Evolutionary conservation across 2,329 filamentous ascomycete species (phyloP).

Genomic region (Beauveria varroae): DNA sequence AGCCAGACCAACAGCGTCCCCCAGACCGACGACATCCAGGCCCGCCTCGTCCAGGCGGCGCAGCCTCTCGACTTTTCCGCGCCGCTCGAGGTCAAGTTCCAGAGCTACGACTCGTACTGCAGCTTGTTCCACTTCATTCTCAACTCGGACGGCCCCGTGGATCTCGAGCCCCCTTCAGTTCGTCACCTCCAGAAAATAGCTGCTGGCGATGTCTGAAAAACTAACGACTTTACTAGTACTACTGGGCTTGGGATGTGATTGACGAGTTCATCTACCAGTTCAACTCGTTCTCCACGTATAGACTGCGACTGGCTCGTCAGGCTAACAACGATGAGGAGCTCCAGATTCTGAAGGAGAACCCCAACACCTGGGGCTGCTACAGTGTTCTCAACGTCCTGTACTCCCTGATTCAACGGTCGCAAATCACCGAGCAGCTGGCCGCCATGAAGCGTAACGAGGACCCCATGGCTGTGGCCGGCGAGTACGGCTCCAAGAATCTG

Average conservation of each 20-base stretch:
- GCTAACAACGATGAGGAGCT: slow-evolving; percentile 87
- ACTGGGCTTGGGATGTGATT: slow-evolving; percentile 99
- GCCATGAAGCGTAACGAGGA: slow-evolving; percentile 95
- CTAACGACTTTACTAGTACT: slow-evolving; percentile 58
- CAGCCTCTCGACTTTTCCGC: slow-evolving; percentile 95
- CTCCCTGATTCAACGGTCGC: slow-evolving; percentile 95
- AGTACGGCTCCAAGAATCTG: slow-evolving; percentile 88
- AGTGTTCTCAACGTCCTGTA: slow-evolving; percentile 98
- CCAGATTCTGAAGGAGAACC: slow-evolving; percentile 85
- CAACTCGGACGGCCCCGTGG: slow-evolving; percentile 97
- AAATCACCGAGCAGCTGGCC: slow-evolving; percentile 94
- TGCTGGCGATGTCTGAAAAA: slow-evolving; percentile 8
- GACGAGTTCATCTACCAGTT: slow-evolving; percentile 99
- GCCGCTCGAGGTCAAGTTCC: slow-evolving; percentile 92
- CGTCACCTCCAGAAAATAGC: slow-evolving; percentile 30
- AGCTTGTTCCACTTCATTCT: slow-evolving; percentile 98
- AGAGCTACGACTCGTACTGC: slow-evolving; percentile 99
- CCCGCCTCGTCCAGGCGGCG: slow-evolving; percentile 81
- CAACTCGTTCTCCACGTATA: slow-evolving; percentile 97
- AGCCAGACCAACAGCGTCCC: slow-evolving; percentile 67
- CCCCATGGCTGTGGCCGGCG: slow-evolving; percentile 76
- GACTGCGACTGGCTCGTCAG: slow-evolving; percentile 80
- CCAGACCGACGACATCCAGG: slow-evolving; percentile 86
- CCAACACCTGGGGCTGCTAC: slow-evolving; percentile 99
- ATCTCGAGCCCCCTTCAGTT: slow-evolving; percentile 93